These are phyloP conservation scores for Grosmannia huntii DNA, from an alignment of 2,329 filamentous ascomycete species.

Conservation along the genomic window DNA sequence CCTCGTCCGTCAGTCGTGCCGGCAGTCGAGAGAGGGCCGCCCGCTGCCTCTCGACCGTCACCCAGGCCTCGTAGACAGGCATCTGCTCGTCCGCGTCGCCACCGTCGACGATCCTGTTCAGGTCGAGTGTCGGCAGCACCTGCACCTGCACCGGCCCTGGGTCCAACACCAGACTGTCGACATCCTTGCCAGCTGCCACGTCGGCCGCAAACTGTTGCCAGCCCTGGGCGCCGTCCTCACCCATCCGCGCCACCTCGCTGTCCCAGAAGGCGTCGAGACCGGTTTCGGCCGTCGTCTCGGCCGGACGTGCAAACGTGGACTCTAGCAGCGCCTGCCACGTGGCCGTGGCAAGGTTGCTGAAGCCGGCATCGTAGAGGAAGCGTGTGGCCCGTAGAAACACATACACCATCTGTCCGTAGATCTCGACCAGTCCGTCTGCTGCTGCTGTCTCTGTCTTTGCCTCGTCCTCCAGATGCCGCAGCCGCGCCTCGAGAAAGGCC, in stretches of 20 bases:
- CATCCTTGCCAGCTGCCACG: slow-evolving; percentile 18
- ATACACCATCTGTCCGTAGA: slow-evolving; percentile 41
- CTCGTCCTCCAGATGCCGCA: slow-evolving; percentile 24
- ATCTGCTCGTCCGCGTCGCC: slow-evolving; percentile 8
- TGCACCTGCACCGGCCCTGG: background rate
- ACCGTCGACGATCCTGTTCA: slow-evolving; percentile 11
- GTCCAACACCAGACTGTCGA: background rate
- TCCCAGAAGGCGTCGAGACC: slow-evolving; percentile 61
- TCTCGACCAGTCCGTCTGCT: slow-evolving; percentile 8
- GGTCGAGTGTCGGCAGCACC: slow-evolving; percentile 4
- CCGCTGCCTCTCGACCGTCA: slow-evolving; percentile 37
- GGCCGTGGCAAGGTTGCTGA: slow-evolving; percentile 60
- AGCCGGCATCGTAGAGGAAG: slow-evolving; percentile 66
- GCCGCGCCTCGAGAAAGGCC: slow-evolving; percentile 43
- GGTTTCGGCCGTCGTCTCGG: background rate
- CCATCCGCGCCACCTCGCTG: slow-evolving; percentile 64
- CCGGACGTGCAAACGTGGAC: slow-evolving; percentile 49
- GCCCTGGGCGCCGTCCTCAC: slow-evolving; percentile 57
- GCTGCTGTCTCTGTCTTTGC: slow-evolving; percentile 8
- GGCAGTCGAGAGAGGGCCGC: slow-evolving; percentile 42
- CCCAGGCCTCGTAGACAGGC: slow-evolving; percentile 35
- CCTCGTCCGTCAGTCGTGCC: slow-evolving; percentile 62
- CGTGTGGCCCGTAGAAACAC: slow-evolving; percentile 62
- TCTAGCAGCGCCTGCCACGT: slow-evolving; percentile 79
- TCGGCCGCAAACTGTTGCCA: slow-evolving; percentile 43